Percentiles rank a stretch among this genome's conserved stretches.
Evolutionary conservation across 768 basidiomycete species (phyloP).

Genomic region (Rhodosporidiobolus sp.): DNA sequence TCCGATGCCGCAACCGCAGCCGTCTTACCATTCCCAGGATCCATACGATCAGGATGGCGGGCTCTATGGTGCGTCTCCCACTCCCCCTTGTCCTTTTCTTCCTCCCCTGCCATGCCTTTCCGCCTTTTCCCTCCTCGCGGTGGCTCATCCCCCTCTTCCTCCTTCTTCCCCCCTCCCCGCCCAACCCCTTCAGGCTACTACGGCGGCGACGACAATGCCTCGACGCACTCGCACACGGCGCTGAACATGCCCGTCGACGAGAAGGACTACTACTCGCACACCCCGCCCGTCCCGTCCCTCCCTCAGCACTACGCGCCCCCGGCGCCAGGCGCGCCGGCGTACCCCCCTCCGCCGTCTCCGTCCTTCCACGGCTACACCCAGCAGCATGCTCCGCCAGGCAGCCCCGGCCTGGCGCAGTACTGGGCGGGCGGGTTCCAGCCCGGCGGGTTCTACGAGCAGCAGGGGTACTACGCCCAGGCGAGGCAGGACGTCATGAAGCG

Average conservation of each 20-base stretch:
- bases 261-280: constrained; percentile 16
- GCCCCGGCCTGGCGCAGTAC: neutral
- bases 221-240: constrained; percentile 33
- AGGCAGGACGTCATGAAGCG: constrained; percentile 23
- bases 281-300: neutral
- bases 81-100: neutral
- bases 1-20: neutral
- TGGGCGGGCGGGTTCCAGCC: constrained; percentile 7
- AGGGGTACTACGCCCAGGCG: constrained; percentile 3
- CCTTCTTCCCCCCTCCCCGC: no score
- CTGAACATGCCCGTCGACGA: constrained; percentile 23
- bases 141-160: no score
- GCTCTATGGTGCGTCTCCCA: constrained; percentile 15
- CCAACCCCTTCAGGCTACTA: constrained; percentile 28
- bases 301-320: constrained; percentile 1
- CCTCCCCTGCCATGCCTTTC: no score
- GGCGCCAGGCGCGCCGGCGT: neutral
- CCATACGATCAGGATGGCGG: neutral
- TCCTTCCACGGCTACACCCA: no score
- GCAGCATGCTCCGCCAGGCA: neutral
- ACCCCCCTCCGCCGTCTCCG: constrained; percentile 2
- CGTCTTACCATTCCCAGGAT: constrained; percentile 7
- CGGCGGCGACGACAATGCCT: constrained; percentile 1
- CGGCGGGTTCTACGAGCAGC: constrained; percentile 19
- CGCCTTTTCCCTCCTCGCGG: no score